Conservation (phyloP, 768 basidiomycete species). For the Gloeopeniophorella convolvens region DNA sequence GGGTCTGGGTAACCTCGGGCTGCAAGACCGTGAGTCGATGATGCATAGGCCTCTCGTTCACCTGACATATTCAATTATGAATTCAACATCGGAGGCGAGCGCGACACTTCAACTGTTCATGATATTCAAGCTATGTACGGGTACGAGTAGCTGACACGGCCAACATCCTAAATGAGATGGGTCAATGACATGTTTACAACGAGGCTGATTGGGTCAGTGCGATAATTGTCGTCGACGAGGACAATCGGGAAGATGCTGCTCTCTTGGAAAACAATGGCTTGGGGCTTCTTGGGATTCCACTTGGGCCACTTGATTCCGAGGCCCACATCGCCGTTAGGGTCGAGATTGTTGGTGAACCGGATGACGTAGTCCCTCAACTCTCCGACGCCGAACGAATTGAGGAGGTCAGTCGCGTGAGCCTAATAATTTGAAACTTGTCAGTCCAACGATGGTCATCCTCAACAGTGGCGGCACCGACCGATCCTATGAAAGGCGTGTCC, state of each 20-base stretch:
- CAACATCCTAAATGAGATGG: slow-evolving; percentile 11
- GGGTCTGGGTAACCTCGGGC: too few relatives aligned
- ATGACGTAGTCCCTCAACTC: slow-evolving; percentile 18
- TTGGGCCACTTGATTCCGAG: slow-evolving; percentile 10
- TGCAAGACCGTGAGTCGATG: too few relatives aligned
- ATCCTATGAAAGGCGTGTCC: slow-evolving; percentile 10
- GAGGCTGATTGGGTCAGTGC: slow-evolving; percentile 1
- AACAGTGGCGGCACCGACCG: too few relatives aligned
- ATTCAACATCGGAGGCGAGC: too few relatives aligned
- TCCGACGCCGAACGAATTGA: slow-evolving; percentile 6
- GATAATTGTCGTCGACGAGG: slow-evolving; percentile 13
- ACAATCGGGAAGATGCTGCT: background rate
- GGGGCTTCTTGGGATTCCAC: slow-evolving; percentile 10
- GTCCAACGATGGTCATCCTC: too few relatives aligned
- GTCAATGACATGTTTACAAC: slow-evolving; percentile 13
- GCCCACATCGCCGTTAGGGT: slow-evolving; percentile 15
- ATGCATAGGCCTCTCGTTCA: too few relatives aligned
- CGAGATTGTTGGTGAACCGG: slow-evolving; percentile 12
- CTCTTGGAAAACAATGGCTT: slow-evolving; percentile 14
- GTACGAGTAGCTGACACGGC: too few relatives aligned
- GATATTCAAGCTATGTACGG: too few relatives aligned
- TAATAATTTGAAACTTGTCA: too few relatives aligned
- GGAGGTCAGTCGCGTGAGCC: slow-evolving; percentile 9
- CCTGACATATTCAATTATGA: too few relatives aligned
- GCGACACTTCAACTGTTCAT: too few relatives aligned